phyloP scores from a whole-genome alignment of 1,284 basidiomycete species.

The Apiotrichum akiyoshidainum region DNA sequence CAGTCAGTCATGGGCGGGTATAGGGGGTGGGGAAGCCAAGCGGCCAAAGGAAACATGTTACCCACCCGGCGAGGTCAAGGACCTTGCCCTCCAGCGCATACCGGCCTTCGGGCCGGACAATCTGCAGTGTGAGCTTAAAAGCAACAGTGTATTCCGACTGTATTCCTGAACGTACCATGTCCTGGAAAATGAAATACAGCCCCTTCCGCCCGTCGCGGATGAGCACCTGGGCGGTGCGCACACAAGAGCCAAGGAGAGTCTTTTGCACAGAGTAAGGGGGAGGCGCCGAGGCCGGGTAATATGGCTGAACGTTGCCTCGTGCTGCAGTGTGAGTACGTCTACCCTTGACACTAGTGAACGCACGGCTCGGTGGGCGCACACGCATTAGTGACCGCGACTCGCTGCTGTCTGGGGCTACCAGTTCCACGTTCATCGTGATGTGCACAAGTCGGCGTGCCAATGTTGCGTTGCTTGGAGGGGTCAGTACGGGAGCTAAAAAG shows the following conservation, averaged over 20 bases:
- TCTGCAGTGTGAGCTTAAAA: constrained; percentile 11
- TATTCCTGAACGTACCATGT: constrained; percentile 15
- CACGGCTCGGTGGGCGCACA: constrained; percentile 21
- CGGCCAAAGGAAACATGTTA: background rate
- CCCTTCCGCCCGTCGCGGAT: constrained; percentile 18
- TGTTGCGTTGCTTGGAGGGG: constrained; percentile 14
- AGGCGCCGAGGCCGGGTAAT: constrained; percentile 21
- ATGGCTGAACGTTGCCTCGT: constrained; percentile 20
- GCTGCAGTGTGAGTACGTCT: constrained; percentile 5
- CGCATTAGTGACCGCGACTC: constrained; percentile 20
- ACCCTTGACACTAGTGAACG: background rate
- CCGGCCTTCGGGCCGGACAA: constrained; percentile 19
- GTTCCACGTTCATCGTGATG: constrained; percentile 22
- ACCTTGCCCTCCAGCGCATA: constrained; percentile 22
- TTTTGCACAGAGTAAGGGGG: constrained; percentile 22
- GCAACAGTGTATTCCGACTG: background rate
- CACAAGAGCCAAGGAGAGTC: constrained; percentile 18
- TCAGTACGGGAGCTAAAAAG: background rate
- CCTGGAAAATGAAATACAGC: constrained; percentile 22
- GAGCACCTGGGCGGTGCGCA: constrained; percentile 18
- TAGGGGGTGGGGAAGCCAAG: background rate
- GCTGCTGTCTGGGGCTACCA: constrained; percentile 14
- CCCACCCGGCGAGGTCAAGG: constrained; percentile 22
- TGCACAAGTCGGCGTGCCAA: constrained; percentile 20
- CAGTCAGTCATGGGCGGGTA: background rate